phyloP scores from a whole-genome alignment of 2,329 filamentous ascomycete species.

The Fusarium ambrosium region DNA sequence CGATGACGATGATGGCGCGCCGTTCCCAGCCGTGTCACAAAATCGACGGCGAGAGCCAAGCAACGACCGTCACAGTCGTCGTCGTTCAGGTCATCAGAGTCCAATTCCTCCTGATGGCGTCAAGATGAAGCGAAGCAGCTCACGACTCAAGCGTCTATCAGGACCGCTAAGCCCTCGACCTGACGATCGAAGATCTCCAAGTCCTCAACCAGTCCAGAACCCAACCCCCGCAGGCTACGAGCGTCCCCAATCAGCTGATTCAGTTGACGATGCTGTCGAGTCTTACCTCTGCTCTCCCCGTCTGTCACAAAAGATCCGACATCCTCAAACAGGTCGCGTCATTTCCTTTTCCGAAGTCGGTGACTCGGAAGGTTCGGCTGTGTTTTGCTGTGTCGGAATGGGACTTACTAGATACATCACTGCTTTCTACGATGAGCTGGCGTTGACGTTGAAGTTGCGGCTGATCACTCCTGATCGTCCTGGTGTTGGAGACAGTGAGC shows the following conservation, averaged over 20 bases:
- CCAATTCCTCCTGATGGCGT: conserved; percentile 62
- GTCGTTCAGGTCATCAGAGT: conserved; percentile 62
- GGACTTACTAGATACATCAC: conserved; percentile 95
- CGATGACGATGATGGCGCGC: conserved; percentile 73
- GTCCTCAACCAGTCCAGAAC: conserved; percentile 47
- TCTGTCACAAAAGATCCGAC: conserved; percentile 87
- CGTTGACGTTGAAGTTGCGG: conserved; percentile 86
- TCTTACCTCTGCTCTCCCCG: conserved; percentile 86
- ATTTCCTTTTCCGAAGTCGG: conserved; percentile 98
- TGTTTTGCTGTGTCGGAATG: conserved; percentile 98
- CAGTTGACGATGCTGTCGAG: conserved; percentile 88
- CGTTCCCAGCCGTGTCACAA: conserved; percentile 77
- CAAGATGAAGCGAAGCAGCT: conserved; percentile 67
- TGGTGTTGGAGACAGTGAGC: conserved; percentile 91
- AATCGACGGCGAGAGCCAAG: conserved; percentile 66
- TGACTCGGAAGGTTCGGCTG: conserved; percentile 89
- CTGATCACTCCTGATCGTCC: conserved; percentile 95
- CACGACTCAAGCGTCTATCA: conserved; percentile 71
- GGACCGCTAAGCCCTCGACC: conserved; percentile 58
- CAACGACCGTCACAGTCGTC: conserved; percentile 59
- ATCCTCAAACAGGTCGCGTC: conserved; percentile 86
- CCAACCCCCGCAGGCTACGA: conserved; percentile 70
- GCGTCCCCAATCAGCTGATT: conserved; percentile 83
- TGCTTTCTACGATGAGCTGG: conserved; percentile 96
- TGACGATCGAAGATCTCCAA: conserved; percentile 52